A percentile compares a stretch with the other conserved stretches of the same genome.
phyloP scores from a whole-genome alignment of 2,329 filamentous ascomycete genomes.

The Macroventuria anomochaeta region DNA sequence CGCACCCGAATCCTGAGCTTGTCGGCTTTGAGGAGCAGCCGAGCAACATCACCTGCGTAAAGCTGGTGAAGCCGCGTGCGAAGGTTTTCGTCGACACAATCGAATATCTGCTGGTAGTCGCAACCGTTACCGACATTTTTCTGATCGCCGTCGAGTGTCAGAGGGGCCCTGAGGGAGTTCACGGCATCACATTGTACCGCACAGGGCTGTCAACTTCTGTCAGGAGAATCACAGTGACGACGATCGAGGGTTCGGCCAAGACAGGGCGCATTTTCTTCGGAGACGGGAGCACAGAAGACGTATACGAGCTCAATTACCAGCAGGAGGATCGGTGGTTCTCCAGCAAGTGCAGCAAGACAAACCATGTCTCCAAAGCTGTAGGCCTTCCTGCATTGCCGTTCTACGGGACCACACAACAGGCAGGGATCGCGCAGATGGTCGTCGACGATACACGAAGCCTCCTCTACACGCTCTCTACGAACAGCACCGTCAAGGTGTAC shows the following conservation, averaged over 20 bases:
- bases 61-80: conserved; percentile 80
- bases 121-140: conserved; percentile 83
- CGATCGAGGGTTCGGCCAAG: conserved; percentile 77
- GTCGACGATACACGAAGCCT: conserved; percentile 88
- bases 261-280: conserved; percentile 94
- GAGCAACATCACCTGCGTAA: conserved; percentile 89
- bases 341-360: conserved; percentile 83
- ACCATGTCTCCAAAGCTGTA: conserved; percentile 78
- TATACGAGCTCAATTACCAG: conserved; percentile 95
- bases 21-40: conserved; percentile 90
- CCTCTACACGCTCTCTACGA: conserved; percentile 87
- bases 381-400: conserved; percentile 59
- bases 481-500: conserved; percentile 89
- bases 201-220: conserved; percentile 84
- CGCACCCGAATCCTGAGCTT: conserved; percentile 85
- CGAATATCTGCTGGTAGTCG: conserved; percentile 86
- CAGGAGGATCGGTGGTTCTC: conserved; percentile 98
- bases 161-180: conserved; percentile 69
- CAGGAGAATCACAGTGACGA: conserved; percentile 75
- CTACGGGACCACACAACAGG: conserved; percentile 49
- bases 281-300: conserved; percentile 78
- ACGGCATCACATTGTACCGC: conserved; percentile 79
- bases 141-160: conserved; percentile 80
- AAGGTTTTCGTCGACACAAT: conserved; percentile 89
- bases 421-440: conserved; percentile 78